Base-by-base conservation (phyloP, 1,139 yeast genomes). In the Blastobotrys petasosporus region DNA sequence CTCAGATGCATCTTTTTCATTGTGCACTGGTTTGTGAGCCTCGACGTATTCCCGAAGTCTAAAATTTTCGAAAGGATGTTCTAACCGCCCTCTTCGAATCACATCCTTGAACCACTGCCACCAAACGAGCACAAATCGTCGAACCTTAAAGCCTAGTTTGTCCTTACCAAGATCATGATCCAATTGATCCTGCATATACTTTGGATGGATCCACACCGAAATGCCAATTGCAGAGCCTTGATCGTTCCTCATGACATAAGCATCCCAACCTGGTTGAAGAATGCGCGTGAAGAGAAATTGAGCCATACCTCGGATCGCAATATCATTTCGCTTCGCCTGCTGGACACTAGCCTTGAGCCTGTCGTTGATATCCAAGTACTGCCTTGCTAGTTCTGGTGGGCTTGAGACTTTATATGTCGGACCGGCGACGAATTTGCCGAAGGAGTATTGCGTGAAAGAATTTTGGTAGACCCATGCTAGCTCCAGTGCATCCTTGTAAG, bases 51-150 rank as follows among this genome's bases (percentile, higher is more conserved):
- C n/a, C 17, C 11, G 8, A 16, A 41, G 16, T 16, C 44, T 9
- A 3, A 16, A 33, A 28, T 41, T 41, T 10, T 11, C 15, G 29
- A 34, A 17, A 11, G 42, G 42, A 23, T 39, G 42, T n/a, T 32
- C 37, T 15, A n/a, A 5, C 9, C 33, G 15, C 4, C 12, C 25
- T 20, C 25, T 20, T 20, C 25, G 25, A 4, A 20, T 4, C 25
- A 20, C 25, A 20, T 20, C 25, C 25, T 20, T 20, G 25, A 20
- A 7, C 25, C 25, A 20, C 25, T 20, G 25, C 25, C 25, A 20
- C 25, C 25, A 20, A 20, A 20, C 25, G 25, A 20, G 6, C 7
- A 20, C 25, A 20, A 20, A 20, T 7, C 25, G 25, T 7, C 25
- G 25, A 20, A 20, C 7, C 25, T 7, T 20, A 7, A 20, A 20